A percentile compares a stretch with the other conserved stretches of the same genome.
phyloP scores from a whole-genome alignment of 2,329 filamentous ascomycete genomes.

The Alternaria longipes region DNA sequence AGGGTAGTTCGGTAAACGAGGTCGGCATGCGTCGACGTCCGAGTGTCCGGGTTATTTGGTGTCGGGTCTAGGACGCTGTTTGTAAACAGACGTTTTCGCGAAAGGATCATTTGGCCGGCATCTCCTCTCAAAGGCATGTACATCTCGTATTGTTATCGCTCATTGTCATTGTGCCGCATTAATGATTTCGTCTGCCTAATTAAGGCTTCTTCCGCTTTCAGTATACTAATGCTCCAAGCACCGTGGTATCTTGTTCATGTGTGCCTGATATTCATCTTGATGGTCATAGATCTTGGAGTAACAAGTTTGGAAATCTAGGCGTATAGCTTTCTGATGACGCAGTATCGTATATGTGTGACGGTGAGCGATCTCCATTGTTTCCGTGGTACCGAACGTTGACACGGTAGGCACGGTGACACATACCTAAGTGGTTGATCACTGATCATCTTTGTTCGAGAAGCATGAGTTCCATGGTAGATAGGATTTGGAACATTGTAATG shows the following conservation, averaged over 20 bases:
- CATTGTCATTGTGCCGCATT: not conserved
- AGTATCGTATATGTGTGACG: not conserved
- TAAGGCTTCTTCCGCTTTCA: not conserved
- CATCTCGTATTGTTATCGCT: no score
- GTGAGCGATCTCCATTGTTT: not conserved
- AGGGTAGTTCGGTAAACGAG: not conserved
- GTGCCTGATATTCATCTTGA: not conserved
- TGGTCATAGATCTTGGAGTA: not conserved
- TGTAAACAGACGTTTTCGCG: not conserved
- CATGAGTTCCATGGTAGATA: not conserved
- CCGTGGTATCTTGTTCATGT: not conserved
- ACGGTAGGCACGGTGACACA: not conserved
- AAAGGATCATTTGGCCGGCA: not conserved
- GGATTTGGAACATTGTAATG: not conserved
- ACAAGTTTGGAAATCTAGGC: not conserved
- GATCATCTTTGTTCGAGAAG: not conserved
- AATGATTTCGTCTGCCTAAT: not conserved
- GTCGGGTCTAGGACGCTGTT: not conserved
- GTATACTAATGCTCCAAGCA: not conserved
- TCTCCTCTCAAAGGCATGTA: no score
- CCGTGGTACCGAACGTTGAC: slow-evolving; percentile 4
- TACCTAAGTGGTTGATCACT: not conserved
- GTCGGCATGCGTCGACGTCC: not conserved
- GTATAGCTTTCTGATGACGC: not conserved
- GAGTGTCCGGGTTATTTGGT: not conserved